These are phyloP conservation scores for Stereocaulon alpinum DNA, from an alignment of 495 filamentous ascomycete species.

Conservation along the genomic window DNA sequence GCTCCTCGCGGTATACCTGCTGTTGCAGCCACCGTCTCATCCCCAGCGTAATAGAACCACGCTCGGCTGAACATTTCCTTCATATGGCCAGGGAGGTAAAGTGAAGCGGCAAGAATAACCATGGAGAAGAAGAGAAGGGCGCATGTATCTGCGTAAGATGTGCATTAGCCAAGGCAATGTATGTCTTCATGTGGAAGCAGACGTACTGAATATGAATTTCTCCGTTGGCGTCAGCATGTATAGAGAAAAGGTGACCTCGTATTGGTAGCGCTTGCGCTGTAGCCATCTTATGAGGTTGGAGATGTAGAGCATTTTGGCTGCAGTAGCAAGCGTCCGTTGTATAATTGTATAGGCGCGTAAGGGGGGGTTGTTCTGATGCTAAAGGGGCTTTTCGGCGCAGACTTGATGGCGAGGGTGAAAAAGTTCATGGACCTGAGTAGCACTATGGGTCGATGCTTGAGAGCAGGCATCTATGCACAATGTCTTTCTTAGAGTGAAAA, in stretches of 20 bases:
- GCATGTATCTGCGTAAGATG: slow-evolving; percentile 57
- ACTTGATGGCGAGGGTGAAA: no score
- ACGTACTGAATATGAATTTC: slow-evolving; percentile 76
- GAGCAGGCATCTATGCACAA: no score
- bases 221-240: slow-evolving; percentile 82
- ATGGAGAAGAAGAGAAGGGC: slow-evolving; percentile 79
- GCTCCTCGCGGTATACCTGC: slow-evolving; percentile 3
- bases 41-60: slow-evolving; percentile 90
- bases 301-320: slow-evolving; percentile 33
- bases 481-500: no score
- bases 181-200: background rate
- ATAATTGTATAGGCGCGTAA: background rate
- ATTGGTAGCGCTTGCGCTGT: slow-evolving; percentile 73
- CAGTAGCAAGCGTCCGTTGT: background rate
- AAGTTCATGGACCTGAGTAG: no score
- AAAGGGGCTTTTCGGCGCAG: no score
- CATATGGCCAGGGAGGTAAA: slow-evolving; percentile 90
- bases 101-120: slow-evolving; percentile 69
- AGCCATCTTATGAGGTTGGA: slow-evolving; percentile 50
- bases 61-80: slow-evolving; percentile 64
- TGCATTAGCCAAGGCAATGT: slow-evolving; percentile 4
- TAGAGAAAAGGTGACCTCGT: slow-evolving; percentile 72
- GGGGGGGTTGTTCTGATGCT: no score
- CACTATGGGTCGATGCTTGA: no score
- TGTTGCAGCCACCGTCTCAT: slow-evolving; percentile 37